phyloP scores from a whole-genome alignment of 768 basidiomycete genomes.

The Mycena filopes region DNA sequence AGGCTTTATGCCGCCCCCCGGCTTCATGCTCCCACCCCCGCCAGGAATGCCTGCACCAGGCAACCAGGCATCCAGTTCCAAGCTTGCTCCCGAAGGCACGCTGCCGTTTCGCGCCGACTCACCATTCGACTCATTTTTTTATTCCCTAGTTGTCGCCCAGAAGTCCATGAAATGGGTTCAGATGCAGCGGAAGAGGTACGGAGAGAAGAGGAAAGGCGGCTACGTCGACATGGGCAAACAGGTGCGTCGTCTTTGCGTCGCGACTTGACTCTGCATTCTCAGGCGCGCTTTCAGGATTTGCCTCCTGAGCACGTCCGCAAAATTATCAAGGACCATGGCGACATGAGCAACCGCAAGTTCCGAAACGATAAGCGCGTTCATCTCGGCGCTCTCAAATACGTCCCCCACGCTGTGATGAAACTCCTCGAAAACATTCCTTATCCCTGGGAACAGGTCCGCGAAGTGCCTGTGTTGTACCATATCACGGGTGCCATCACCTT shows the following conservation, averaged over 20 bases:
- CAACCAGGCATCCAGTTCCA: constrained; percentile 52
- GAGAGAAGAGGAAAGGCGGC: constrained; percentile 89
- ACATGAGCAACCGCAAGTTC: constrained; percentile 99
- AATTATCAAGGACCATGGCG: constrained; percentile 99
- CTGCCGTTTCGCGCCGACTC: background rate
- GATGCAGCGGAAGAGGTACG: constrained; percentile 93
- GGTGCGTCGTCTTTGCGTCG: constrained; percentile 56
- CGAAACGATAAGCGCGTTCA: constrained; percentile 99
- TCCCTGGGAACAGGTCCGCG: constrained; percentile 99
- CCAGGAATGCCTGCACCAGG: constrained; percentile 63
- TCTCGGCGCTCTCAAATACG: constrained; percentile 97
- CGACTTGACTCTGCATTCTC: constrained; percentile 35
- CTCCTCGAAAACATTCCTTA: constrained; percentile 97
- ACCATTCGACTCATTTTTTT: constrained; percentile 22
- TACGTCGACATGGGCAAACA: constrained; percentile 94
- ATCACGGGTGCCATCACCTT: constrained; percentile 99
- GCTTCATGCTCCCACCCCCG: constrained; percentile 60
- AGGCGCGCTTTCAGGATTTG: constrained; percentile 70
- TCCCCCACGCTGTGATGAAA: constrained; percentile 99
- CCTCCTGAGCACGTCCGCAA: constrained; percentile 98
- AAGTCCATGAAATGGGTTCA: constrained; percentile 98
- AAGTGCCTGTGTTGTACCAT: constrained; percentile 98
- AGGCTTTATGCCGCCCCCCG: constrained; percentile 52
- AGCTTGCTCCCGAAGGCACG: constrained; percentile 60
- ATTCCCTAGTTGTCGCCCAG: constrained; percentile 70